Base-by-base conservation (phyloP, 1,284 basidiomycete genomes). In the Ceratobasidium sp. region DNA sequence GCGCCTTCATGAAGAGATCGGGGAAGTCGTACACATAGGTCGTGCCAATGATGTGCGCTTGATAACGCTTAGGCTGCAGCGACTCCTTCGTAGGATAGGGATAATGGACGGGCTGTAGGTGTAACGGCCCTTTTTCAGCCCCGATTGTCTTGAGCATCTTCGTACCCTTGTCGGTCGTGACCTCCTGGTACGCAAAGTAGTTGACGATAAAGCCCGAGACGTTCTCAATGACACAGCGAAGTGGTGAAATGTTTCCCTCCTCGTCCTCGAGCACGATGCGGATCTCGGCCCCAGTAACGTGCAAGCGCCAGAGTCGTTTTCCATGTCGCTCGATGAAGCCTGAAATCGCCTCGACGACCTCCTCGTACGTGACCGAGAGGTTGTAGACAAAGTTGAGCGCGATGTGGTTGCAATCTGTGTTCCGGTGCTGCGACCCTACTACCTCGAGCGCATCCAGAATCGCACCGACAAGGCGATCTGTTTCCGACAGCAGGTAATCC, bases 1-100 rank as follows among this genome's bases (percentile, higher is more conserved):
- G 85, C 7, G 97, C 95, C 84, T 99, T 98, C 63, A 95, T 91
- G 86, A 99, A 98, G 73, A 99, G 89, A 79, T 98, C 97, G 59
- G 98, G 96, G 90, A 99, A 98, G 84, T 99, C 98, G 84, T 99
- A 96, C 50, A 93, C 96, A 80, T 99, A 99, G 61, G 97, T 99
- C 38, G 98, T 99, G 74, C 98, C 97, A 76, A 98, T 91, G 73
- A 98, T 89, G 82, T 99, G 98, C n/a, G 98, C 98, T 80, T 98
- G 96, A 85, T 98, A 98, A 78, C 98, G 95, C 82, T 98, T 96
- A 72, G 97, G 96, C 82, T 99, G 98, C 67, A 99, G 86, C n/a
- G 96, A 98, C 81, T 98, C 96, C 84, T 98, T 99, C 74, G 97
- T 98, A 18, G 96, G 89, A 83, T 99, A 98, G 0, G 95, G 87